phyloP scores from a whole-genome alignment of 106 monocot genomes.

The Dendrobium nobile region DNA sequence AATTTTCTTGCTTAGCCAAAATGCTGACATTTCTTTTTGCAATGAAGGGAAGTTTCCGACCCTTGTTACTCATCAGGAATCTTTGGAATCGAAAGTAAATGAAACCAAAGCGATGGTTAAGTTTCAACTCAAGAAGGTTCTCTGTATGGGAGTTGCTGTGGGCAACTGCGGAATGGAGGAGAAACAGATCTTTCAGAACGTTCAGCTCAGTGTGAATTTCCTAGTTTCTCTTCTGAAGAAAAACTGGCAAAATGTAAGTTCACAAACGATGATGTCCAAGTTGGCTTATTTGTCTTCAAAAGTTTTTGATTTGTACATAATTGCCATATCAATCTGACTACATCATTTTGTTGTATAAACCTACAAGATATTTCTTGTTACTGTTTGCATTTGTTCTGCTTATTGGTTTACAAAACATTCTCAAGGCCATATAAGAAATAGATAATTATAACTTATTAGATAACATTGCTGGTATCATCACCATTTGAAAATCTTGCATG shows the following conservation, averaged over 20 bases:
- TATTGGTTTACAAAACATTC: neutral
- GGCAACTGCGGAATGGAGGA: slow-evolving; percentile 28
- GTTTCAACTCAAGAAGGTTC: slow-evolving; percentile 45
- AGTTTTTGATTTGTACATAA: neutral
- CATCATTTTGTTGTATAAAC: no score
- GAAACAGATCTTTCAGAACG: slow-evolving; percentile 34
- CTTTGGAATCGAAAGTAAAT: slow-evolving; percentile 48
- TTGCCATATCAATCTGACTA: neutral
- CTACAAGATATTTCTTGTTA: no score
- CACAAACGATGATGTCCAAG: neutral
- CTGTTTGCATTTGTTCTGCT: neutral
- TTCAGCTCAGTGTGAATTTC: slow-evolving; percentile 56
- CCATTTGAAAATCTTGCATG: no score
- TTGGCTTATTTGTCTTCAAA: neutral
- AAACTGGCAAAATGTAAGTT: slow-evolving; percentile 61
- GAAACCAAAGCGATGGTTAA: slow-evolving; percentile 55
- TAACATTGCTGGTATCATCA: no score
- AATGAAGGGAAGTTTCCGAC: slow-evolving; percentile 34
- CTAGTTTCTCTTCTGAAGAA: slow-evolving; percentile 60
- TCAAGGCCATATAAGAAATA: no score
- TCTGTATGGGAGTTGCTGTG: slow-evolving; percentile 29
- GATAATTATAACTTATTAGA: no score
- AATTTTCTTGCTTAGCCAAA: neutral
- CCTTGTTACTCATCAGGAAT: slow-evolving; percentile 38
- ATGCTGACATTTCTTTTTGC: neutral